Percentiles rank a stretch among this genome's conserved stretches.
phyloP scores from a whole-genome alignment of 129 eudicot genomes.

The Sambucus nigra region DNA sequence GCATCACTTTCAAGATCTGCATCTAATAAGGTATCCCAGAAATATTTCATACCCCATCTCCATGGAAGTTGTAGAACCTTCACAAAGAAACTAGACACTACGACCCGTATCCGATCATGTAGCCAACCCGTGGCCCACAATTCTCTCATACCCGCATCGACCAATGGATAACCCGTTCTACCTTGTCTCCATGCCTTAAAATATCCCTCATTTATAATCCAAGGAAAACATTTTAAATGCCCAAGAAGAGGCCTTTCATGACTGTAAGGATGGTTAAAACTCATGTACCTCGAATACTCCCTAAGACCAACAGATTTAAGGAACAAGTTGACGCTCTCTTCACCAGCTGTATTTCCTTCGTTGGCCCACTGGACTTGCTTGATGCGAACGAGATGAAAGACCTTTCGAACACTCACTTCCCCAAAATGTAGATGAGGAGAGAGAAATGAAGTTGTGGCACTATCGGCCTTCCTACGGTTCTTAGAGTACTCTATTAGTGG shows the following conservation, averaged over 20 bases:
- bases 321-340: constrained; percentile 85
- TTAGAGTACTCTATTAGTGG: constrained; percentile 67
- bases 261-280: constrained; percentile 88
- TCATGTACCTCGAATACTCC: constrained; percentile 89
- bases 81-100: constrained; percentile 91
- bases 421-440: constrained; percentile 97
- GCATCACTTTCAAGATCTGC: constrained; percentile 99
- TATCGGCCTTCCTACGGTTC: constrained; percentile 79
- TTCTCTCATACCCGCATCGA: constrained; percentile 99
- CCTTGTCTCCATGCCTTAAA: constrained; percentile 99
- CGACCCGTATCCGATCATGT: constrained; percentile 84
- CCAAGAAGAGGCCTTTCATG: constrained; percentile 91
- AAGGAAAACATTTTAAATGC: constrained; percentile 85
- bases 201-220: constrained; percentile 70
- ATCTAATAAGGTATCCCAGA: constrained; percentile 95
- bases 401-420: constrained; percentile 89
- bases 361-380: constrained; percentile 87
- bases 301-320: constrained; percentile 90
- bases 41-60: constrained; percentile 99
- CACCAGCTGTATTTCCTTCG: constrained; percentile 81
- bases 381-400: constrained; percentile 75
- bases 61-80: constrained; percentile 95
- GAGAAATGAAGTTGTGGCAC: constrained; percentile 86
- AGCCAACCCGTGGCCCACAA: constrained; percentile 98
- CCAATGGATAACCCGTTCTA: constrained; percentile 95